phyloP scores from a whole-genome alignment of 1,139 yeast genomes.

The Protomyces pachydermus region DNA sequence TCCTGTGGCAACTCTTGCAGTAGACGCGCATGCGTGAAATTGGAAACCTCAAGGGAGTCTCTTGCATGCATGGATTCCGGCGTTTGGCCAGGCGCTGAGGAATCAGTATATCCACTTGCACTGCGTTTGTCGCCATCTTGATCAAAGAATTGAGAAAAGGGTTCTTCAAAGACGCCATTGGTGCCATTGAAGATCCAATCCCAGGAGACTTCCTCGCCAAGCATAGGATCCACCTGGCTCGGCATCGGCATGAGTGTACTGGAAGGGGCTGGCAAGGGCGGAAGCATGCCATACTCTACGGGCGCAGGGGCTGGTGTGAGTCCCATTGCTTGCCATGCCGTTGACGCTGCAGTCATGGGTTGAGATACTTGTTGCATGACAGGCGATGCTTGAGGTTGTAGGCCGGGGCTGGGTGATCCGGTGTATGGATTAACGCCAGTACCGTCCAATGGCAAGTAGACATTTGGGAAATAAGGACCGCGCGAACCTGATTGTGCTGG shows the following conservation, averaged over 20 bases:
- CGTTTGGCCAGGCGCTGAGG: neutral
- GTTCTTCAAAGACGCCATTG: slow-evolving; percentile 4
- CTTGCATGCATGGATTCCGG: neutral
- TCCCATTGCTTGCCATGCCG: neutral
- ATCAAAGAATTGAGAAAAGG: neutral
- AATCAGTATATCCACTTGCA: neutral
- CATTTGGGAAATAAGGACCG: neutral
- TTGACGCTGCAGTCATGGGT: neutral
- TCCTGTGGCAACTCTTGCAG: neutral
- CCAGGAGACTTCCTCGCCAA: neutral
- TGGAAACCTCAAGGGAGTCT: neutral
- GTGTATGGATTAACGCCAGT: neutral
- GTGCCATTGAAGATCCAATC: neutral
- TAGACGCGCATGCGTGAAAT: neutral
- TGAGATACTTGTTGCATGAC: neutral
- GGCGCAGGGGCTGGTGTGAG: neutral
- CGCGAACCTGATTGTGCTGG: no score
- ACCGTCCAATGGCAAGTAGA: neutral
- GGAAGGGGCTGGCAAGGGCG: neutral
- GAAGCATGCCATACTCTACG: neutral
- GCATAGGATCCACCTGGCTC: neutral
- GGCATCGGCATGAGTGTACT: neutral
- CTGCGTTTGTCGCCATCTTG: neutral
- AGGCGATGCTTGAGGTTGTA: neutral
- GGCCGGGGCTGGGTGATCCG: neutral